Conservation (phyloP, 805 yeast genomes). For the Lipomyces chichibuensis region DNA sequence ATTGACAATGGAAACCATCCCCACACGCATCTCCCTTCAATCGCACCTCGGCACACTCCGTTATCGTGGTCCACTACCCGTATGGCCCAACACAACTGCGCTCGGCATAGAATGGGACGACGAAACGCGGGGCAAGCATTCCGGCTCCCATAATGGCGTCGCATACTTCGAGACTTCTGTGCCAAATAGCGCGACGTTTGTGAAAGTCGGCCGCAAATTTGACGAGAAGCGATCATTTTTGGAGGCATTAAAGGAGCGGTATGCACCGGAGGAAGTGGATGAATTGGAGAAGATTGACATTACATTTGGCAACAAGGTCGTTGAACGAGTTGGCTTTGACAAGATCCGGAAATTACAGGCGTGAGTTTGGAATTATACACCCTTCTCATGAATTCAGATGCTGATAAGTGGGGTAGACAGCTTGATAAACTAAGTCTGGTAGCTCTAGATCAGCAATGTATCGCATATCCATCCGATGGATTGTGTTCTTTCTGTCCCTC, state of each 20-base stretch:
- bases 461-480: constrained; percentile 39
- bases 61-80: constrained; percentile 61
- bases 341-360: constrained; percentile 39
- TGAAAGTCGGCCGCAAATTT: constrained; percentile 50
- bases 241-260: constrained; percentile 56
- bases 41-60: constrained; percentile 58
- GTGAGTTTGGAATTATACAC: constrained; percentile 8
- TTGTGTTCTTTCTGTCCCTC: constrained; percentile 20
- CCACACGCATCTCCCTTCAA: constrained; percentile 20
- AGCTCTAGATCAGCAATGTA: constrained; percentile 53
- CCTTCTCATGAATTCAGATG: neutral
- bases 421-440: constrained; percentile 52
- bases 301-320: constrained; percentile 58
- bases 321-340: constrained; percentile 69
- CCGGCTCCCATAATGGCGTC: constrained; percentile 60
- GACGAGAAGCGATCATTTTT: constrained; percentile 47
- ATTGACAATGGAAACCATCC: neutral
- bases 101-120: constrained; percentile 90
- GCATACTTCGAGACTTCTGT: constrained; percentile 56
- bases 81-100: constrained; percentile 63
- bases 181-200: constrained; percentile 62
- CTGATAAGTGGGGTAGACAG: constrained; percentile 38
- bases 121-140: constrained; percentile 66
- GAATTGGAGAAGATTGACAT: constrained; percentile 42
- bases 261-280: constrained; percentile 47